Percentiles rank a stretch among this genome's conserved stretches.
Conservation (phyloP, 768 basidiomycete species). For the Hysterangium stoloniferum region DNA sequence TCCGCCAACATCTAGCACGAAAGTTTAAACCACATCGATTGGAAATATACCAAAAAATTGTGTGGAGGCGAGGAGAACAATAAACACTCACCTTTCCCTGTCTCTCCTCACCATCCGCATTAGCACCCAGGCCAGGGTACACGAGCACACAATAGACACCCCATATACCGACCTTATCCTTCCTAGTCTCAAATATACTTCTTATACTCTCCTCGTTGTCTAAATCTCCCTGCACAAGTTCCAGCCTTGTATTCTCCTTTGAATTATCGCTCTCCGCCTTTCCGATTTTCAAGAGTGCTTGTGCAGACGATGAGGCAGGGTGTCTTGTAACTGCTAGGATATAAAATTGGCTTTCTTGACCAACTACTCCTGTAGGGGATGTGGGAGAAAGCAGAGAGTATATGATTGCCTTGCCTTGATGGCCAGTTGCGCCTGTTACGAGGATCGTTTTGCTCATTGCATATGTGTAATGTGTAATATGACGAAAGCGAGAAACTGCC, state of each 20-base stretch:
- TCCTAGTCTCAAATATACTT: slow-evolving; percentile 27
- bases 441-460: slow-evolving; percentile 16
- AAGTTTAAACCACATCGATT: not conserved
- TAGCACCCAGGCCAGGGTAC: slow-evolving; percentile 28
- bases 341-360: slow-evolving; percentile 19
- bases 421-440: slow-evolving; percentile 33
- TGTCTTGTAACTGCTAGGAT: slow-evolving; percentile 33
- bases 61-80: too few species aligned
- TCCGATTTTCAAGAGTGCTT: too few species aligned
- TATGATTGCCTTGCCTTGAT: slow-evolving; percentile 30
- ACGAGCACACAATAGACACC: slow-evolving; percentile 34
- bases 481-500: too few species aligned
- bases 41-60: not conserved
- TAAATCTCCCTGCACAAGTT: slow-evolving; percentile 30
- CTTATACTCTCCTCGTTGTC: slow-evolving; percentile 23
- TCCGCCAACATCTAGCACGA: slow-evolving; percentile 27
- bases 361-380: slow-evolving; percentile 4
- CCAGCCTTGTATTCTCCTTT: slow-evolving; percentile 16
- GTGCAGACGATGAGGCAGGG: slow-evolving; percentile 22
- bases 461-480: too few species aligned
- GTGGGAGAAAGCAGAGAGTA: slow-evolving; percentile 18
- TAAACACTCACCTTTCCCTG: slow-evolving; percentile 33
- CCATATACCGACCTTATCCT: slow-evolving; percentile 24
- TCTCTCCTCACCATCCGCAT: slow-evolving; percentile 30
- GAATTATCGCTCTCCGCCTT: slow-evolving; percentile 7